A percentile compares a stretch with the other conserved stretches of the same genome.
Conservation (phyloP, 73 alveolate genomes). For the Breviolum minutum region DNA sequence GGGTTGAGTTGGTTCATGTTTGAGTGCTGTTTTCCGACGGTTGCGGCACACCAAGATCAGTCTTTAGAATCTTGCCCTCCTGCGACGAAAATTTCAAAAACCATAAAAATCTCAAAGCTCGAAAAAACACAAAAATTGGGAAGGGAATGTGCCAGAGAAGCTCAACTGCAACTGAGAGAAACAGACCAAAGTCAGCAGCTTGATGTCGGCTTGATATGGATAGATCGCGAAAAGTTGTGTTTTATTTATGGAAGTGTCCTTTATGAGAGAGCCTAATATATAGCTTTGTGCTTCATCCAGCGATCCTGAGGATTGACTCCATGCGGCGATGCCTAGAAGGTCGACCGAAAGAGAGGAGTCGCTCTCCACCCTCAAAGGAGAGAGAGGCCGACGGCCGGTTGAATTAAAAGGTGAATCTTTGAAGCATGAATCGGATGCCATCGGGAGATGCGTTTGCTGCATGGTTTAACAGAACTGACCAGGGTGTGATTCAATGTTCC, state of each 20-base stretch:
- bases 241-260: neutral
- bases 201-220: neutral
- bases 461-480: neutral
- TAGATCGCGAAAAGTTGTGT: neutral
- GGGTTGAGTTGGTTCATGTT: neutral
- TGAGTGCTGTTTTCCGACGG: neutral
- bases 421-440: neutral
- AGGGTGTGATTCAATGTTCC: constrained; percentile 27
- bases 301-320: constrained; percentile 36
- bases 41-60: constrained; percentile 40
- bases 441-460: neutral
- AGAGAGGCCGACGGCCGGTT: neutral
- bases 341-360: constrained; percentile 89
- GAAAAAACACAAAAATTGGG: constrained; percentile 54
- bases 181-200: neutral
- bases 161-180: neutral
- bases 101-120: constrained; percentile 68
- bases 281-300: neutral
- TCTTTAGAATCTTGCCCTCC: constrained; percentile 47
- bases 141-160: constrained; percentile 83
- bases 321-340: constrained; percentile 91
- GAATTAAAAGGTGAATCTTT: neutral
- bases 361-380: constrained; percentile 62
- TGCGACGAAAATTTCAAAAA: constrained; percentile 67
- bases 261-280: neutral